Evolutionary conservation across 2,329 filamentous ascomycete genomes (phyloP).

Genomic region (Claviceps capensis): DNA sequence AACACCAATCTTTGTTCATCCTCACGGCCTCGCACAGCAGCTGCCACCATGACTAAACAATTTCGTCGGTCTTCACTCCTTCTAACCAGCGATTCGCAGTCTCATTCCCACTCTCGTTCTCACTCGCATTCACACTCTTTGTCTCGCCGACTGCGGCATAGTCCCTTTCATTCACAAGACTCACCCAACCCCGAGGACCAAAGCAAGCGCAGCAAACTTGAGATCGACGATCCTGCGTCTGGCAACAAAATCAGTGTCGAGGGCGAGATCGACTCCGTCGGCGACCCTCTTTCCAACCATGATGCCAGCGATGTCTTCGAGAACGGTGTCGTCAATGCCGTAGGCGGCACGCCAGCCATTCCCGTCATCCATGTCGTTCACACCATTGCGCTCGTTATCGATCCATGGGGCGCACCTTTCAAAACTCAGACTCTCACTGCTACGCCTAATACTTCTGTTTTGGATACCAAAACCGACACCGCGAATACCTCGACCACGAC

Average conservation of each 20-base stretch:
- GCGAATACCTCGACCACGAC: too few relatives aligned
- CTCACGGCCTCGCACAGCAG: slow-evolving; percentile 7
- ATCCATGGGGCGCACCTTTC: slow-evolving; percentile 31
- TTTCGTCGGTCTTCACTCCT: slow-evolving; percentile 23
- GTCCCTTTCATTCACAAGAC: slow-evolving; percentile 7
- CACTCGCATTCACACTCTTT: slow-evolving; percentile 13
- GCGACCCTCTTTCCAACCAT: slow-evolving; percentile 5
- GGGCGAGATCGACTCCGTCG: slow-evolving; percentile 2
- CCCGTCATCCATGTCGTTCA: slow-evolving; percentile 35
- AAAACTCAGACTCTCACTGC: slow-evolving; percentile 29
- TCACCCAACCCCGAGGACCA: not conserved
- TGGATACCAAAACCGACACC: too few relatives aligned
- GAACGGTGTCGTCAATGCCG: slow-evolving; percentile 4
- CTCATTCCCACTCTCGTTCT: slow-evolving; percentile 11
- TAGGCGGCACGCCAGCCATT: slow-evolving; percentile 2
- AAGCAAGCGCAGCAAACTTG: slow-evolving; percentile 6
- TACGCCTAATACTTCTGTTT: slow-evolving; percentile 4
- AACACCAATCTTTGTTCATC: slow-evolving; percentile 9
- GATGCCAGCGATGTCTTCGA: slow-evolving; percentile 8
- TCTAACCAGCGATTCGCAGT: slow-evolving; percentile 18
- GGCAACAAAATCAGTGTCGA: slow-evolving; percentile 14
- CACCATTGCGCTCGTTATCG: slow-evolving; percentile 42
- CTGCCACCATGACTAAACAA: slow-evolving; percentile 20
- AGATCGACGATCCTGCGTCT: slow-evolving; percentile 10
- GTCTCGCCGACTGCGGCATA: slow-evolving; percentile 9